These are phyloP conservation scores for Sporisorium sorghi DNA, from an alignment of 1,284 basidiomycete species.

Conservation along the genomic window DNA sequence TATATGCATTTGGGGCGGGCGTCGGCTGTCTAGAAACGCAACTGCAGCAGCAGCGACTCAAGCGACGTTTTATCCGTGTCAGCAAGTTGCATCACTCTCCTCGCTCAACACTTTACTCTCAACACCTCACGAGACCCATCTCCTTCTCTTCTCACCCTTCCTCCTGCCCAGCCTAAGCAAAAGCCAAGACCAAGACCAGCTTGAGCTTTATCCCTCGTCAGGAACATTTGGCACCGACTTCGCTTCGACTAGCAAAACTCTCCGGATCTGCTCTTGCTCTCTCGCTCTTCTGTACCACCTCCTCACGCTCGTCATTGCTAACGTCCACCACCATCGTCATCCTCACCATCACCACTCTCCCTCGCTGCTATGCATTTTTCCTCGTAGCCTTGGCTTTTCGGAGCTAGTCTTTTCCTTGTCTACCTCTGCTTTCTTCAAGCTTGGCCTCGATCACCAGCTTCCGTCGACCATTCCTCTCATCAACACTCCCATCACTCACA, in stretches of 20 bases:
- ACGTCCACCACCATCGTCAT: background rate
- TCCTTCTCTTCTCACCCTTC: background rate
- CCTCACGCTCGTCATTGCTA: background rate
- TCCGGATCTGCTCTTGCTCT: no score
- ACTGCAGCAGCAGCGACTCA: background rate
- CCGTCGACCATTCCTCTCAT: no score
- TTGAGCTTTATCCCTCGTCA: conserved; percentile 1
- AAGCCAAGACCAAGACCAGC: background rate
- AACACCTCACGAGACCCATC: conserved; percentile 14
- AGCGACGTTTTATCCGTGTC: conserved; percentile 10
- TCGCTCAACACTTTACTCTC: background rate
- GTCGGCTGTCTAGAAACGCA: conserved; percentile 15
- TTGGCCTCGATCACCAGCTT: background rate
- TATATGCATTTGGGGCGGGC: conserved; percentile 9
- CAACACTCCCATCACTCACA: no score
- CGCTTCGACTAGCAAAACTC: no score
- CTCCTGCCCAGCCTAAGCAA: background rate
- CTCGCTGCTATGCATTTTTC: conserved; percentile 35
- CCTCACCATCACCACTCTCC: conserved; percentile 6
- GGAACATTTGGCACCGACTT: no score
- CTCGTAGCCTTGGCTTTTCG: conserved; percentile 36
- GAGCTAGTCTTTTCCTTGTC: conserved; percentile 16
- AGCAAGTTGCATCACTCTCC: conserved; percentile 6
- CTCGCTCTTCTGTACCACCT: conserved; percentile 8
- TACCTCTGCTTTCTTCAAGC: background rate